Percentiles rank a stretch among this genome's conserved stretches.
Evolutionary conservation across 179 eudicot species (phyloP).

Genomic region (Camellia oleifera): DNA sequence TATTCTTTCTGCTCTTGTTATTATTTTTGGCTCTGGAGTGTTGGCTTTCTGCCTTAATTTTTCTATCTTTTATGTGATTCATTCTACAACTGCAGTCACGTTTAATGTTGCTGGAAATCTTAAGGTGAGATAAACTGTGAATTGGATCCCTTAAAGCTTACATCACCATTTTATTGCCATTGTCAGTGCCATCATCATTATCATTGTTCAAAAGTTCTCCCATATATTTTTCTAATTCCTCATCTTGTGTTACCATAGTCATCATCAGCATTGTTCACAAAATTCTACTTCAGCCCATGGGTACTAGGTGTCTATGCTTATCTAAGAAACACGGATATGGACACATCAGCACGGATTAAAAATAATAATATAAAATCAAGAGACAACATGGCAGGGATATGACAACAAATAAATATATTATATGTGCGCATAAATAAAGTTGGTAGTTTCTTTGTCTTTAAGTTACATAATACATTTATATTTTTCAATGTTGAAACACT

Average conservation of each 20-base stretch:
- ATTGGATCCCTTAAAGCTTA: neutral
- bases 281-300: no score
- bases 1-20: conserved; percentile 48
- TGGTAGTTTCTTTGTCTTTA: no score
- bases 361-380: neutral
- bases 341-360: no score
- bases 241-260: neutral
- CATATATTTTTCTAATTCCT: neutral
- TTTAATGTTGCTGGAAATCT: conserved; percentile 98
- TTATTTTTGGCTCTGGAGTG: conserved; percentile 81
- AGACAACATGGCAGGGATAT: neutral
- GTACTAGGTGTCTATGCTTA: no score
- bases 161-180: neutral
- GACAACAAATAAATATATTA: neutral
- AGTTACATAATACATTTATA: no score
- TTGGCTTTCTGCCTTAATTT: conserved; percentile 90
- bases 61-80: conserved; percentile 92
- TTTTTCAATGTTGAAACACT: no score
- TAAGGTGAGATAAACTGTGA: conserved; percentile 49
- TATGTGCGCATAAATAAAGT: neutral
- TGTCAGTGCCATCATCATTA: neutral
- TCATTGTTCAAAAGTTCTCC: neutral
- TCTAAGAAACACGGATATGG: no score
- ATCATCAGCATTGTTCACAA: neutral
- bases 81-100: conserved; percentile 95